These are phyloP conservation scores for Climacium dendroides DNA, from an alignment of 225 moss, liverwort and hornwort species.

Conservation along the genomic window DNA sequence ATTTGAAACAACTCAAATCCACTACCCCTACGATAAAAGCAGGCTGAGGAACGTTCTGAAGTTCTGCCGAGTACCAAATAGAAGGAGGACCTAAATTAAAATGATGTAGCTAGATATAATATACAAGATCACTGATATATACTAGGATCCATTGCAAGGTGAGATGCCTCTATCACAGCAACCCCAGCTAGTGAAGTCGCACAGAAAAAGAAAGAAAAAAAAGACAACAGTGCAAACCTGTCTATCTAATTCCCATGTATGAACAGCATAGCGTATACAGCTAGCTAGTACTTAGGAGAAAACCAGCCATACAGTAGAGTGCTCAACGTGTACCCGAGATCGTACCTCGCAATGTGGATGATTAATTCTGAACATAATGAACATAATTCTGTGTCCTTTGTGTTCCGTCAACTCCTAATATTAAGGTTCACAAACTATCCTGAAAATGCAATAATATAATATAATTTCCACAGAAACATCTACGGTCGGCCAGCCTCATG, in stretches of 20 bases:
- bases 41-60: neutral
- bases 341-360: neutral
- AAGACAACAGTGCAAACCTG: neutral
- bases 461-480: neutral
- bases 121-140: neutral
- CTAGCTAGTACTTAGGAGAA: neutral
- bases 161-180: neutral
- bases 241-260: neutral
- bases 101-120: neutral
- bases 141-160: neutral
- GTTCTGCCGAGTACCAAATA: neutral
- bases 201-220: neutral
- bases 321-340: no score
- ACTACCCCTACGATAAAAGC: no score
- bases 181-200: neutral
- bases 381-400: neutral
- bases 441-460: neutral
- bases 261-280: neutral
- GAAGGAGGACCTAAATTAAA: neutral
- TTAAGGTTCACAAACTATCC: no score
- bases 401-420: neutral
- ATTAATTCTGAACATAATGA: neutral
- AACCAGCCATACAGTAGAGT: neutral
- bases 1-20: neutral
- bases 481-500: neutral